Percentiles rank a stretch among this genome's conserved stretches.
Conservation (phyloP, 371 early-diverging fungal species). For the Mucor saturninus region DNA sequence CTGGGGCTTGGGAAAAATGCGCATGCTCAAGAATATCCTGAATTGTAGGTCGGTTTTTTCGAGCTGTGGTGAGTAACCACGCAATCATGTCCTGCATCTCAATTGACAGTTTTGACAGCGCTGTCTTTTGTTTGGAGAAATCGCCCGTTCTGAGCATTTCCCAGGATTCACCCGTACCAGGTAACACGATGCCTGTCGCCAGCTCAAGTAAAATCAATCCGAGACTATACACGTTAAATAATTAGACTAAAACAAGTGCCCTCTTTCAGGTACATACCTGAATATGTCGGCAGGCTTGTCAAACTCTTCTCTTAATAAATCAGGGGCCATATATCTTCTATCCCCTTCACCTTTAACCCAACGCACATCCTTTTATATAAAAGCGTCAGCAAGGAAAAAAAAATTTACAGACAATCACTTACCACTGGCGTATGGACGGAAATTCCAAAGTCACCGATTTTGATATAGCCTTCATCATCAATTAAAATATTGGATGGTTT, state of each 20-base stretch:
- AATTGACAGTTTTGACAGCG: constrained; percentile 18
- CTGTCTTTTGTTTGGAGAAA: constrained; percentile 55
- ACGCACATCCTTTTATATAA: constrained; percentile 22
- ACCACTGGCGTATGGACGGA: constrained; percentile 70
- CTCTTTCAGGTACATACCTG: constrained; percentile 49
- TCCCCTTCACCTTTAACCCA: constrained; percentile 87
- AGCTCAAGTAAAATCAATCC: constrained; percentile 93
- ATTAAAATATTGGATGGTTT: constrained; percentile 91
- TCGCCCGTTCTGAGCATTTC: constrained; percentile 80
- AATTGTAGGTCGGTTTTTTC: constrained; percentile 59
- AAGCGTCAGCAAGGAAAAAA: background rate
- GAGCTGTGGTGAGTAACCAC: constrained; percentile 67
- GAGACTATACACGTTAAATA: constrained; percentile 56
- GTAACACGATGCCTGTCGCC: constrained; percentile 77
- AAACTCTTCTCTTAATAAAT: constrained; percentile 79
- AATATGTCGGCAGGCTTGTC: constrained; percentile 90
- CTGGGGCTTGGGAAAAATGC: background rate
- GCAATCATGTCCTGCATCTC: constrained; percentile 56
- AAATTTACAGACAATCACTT: constrained; percentile 15
- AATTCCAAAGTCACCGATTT: constrained; percentile 91
- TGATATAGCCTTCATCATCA: constrained; percentile 62
- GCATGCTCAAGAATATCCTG: constrained; percentile 24
- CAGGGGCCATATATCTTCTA: constrained; percentile 94
- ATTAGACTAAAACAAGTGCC: background rate
- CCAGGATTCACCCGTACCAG: constrained; percentile 89